phyloP scores from a whole-genome alignment of 495 filamentous ascomycete genomes.

The Friedmanniomyces simplex region DNA sequence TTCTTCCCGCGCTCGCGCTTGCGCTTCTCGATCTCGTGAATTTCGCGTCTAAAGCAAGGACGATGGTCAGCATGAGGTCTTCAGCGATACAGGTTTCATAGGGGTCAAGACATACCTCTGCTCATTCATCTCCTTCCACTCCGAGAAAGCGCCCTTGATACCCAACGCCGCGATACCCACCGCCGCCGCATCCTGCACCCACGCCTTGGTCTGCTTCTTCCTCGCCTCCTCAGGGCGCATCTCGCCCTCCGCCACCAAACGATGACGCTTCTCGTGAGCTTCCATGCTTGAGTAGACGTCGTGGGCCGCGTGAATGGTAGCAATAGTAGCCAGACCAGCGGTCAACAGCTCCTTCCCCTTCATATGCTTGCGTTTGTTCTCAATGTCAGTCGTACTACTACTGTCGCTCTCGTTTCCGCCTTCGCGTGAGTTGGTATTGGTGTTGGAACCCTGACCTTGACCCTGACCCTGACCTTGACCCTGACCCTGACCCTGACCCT shows the following conservation, averaged over 20 bases:
- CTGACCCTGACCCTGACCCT: slow-evolving; percentile 1
- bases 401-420: slow-evolving; percentile 22
- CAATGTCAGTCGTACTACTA: slow-evolving; percentile 68
- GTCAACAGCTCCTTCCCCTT: slow-evolving; percentile 76
- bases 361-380: slow-evolving; percentile 63
- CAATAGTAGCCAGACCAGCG: slow-evolving; percentile 72
- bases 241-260: slow-evolving; percentile 61
- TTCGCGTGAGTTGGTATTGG: background rate
- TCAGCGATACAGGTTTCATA: background rate
- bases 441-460: no score
- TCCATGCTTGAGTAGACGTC: slow-evolving; percentile 66
- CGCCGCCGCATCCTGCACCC: slow-evolving; percentile 63
- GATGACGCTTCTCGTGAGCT: slow-evolving; percentile 57
- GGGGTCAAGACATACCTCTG: slow-evolving; percentile 39
- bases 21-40: slow-evolving; percentile 40
- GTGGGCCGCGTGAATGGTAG: slow-evolving; percentile 81
- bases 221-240: slow-evolving; percentile 64
- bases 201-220: slow-evolving; percentile 62
- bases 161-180: slow-evolving; percentile 77
- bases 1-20: slow-evolving; percentile 24
- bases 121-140: slow-evolving; percentile 60
- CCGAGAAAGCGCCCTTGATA: slow-evolving; percentile 69
- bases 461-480: background rate
- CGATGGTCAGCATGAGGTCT: slow-evolving; percentile 8
- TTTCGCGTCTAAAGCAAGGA: slow-evolving; percentile 16